Conservation (phyloP, 2,329 filamentous ascomycete genomes). For the Escovopsis weberi region DNA sequence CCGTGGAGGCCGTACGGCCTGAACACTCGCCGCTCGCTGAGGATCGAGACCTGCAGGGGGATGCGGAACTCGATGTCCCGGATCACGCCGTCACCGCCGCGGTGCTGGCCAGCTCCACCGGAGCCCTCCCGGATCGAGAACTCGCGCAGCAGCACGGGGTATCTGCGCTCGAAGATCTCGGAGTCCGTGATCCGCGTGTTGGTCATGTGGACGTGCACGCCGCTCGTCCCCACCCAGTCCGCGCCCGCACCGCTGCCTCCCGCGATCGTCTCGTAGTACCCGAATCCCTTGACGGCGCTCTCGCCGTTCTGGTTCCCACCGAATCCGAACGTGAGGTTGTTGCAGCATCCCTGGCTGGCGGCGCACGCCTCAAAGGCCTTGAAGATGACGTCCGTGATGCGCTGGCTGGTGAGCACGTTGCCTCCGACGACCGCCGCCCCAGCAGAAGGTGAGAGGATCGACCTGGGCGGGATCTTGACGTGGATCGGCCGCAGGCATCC, state of each 20-base stretch:
- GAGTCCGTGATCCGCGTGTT: constrained; percentile 60
- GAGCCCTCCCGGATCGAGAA: constrained; percentile 51
- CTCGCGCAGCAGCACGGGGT: constrained; percentile 58
- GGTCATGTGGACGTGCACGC: constrained; percentile 45
- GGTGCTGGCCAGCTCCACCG: constrained; percentile 50
- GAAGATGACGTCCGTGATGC: constrained; percentile 30
- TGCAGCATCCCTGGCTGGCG: constrained; percentile 66
- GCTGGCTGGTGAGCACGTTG: constrained; percentile 45
- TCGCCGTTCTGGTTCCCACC: constrained; percentile 29
- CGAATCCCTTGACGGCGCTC: constrained; percentile 25
- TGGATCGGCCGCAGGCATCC: constrained; percentile 64
- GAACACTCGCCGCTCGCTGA: constrained; percentile 65
- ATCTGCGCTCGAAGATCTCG: constrained; percentile 33
- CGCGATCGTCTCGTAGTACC: constrained; percentile 47
- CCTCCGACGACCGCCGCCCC: constrained; percentile 70
- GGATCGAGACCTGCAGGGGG: constrained; percentile 61
- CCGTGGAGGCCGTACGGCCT: constrained; percentile 55
- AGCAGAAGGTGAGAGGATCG: constrained; percentile 61
- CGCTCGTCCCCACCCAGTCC: constrained; percentile 27
- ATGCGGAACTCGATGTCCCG: constrained; percentile 70
- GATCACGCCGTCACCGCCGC: constrained; percentile 59
- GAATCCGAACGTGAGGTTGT: constrained; percentile 75
- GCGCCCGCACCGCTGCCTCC: constrained; percentile 57
- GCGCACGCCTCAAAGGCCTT: constrained; percentile 70
- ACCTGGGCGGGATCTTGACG: constrained; percentile 57